Conservation (phyloP, 139 green algal genomes). For the Zygnema cylindricum region DNA sequence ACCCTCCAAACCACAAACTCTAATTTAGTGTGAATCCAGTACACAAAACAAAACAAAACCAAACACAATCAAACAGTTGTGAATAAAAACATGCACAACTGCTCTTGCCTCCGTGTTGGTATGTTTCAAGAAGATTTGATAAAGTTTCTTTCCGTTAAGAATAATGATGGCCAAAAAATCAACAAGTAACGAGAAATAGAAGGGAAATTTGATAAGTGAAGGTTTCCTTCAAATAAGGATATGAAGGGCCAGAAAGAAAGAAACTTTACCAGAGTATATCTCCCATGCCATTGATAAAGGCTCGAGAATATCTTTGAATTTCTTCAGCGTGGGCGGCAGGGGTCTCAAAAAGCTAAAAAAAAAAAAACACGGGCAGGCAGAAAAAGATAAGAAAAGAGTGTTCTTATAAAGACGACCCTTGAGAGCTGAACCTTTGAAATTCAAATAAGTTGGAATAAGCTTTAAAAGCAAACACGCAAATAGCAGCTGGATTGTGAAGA, state of each 20-base stretch:
- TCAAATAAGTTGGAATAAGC: no score
- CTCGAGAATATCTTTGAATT: conserved; percentile 44
- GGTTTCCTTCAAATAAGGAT: neutral
- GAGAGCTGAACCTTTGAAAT: no score
- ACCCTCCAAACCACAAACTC: neutral
- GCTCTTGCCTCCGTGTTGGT: neutral
- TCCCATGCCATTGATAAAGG: conserved; percentile 46
- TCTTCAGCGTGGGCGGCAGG: conserved; percentile 41
- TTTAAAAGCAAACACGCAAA: no score
- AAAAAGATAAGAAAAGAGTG: neutral
- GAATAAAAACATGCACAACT: neutral
- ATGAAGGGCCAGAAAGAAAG: neutral
- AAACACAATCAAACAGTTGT: neutral
- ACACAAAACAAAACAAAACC: no score
- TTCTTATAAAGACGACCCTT: no score
- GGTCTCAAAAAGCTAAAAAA: conserved; percentile 20
- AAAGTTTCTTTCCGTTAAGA: no score
- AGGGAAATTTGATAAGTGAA: neutral
- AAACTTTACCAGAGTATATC: conserved; percentile 51
- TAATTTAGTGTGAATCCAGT: no score
- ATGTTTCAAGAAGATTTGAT: neutral
- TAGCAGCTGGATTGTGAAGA: no score
- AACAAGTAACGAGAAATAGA: conserved; percentile 19
- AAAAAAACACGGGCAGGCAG: neutral
- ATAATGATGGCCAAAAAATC: neutral